Conservation (phyloP, 768 basidiomycete species). For the Mycena rosella region DNA sequence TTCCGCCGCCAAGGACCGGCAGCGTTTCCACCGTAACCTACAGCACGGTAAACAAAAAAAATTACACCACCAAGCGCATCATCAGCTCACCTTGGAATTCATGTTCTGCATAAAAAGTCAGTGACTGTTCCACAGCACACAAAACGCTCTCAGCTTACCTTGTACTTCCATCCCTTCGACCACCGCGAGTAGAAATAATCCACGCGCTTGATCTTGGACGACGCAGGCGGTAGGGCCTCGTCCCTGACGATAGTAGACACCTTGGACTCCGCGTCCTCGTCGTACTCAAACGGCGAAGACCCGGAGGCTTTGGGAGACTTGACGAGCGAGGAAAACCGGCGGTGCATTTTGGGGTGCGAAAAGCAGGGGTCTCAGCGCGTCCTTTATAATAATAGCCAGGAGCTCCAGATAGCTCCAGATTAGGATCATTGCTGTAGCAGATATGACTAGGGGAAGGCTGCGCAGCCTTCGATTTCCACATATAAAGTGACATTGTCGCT, state of each 20-base stretch:
- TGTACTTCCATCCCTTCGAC: slow-evolving; percentile 70
- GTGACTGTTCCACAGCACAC: neutral
- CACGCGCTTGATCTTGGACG: slow-evolving; percentile 70
- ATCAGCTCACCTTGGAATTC: slow-evolving; percentile 64
- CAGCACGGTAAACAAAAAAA: too few relatives aligned
- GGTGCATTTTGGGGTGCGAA: slow-evolving; percentile 40
- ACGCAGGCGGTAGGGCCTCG: slow-evolving; percentile 55
- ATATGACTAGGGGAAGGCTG: too few relatives aligned
- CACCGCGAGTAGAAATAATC: slow-evolving; percentile 72
- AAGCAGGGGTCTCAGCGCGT: neutral
- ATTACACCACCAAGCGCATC: too few relatives aligned
- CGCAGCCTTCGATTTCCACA: too few relatives aligned
- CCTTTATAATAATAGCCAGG: too few relatives aligned
- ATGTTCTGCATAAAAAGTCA: slow-evolving; percentile 55
- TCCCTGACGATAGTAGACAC: slow-evolving; percentile 50
- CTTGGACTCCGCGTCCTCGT: slow-evolving; percentile 51
- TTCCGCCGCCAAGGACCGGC: slow-evolving; percentile 53
- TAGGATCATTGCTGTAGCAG: too few relatives aligned
- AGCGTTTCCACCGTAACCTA: slow-evolving; percentile 63
- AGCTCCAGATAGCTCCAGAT: too few relatives aligned
- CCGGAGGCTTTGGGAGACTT: slow-evolving; percentile 38
- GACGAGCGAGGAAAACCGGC: slow-evolving; percentile 43
- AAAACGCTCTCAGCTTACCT: slow-evolving; percentile 43
- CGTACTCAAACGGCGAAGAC: slow-evolving; percentile 22
- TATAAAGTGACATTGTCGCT: too few relatives aligned